These are phyloP conservation scores for Ensete ventricosum DNA, from an alignment of 176 grass and related monocot species.

Conservation along the genomic window DNA sequence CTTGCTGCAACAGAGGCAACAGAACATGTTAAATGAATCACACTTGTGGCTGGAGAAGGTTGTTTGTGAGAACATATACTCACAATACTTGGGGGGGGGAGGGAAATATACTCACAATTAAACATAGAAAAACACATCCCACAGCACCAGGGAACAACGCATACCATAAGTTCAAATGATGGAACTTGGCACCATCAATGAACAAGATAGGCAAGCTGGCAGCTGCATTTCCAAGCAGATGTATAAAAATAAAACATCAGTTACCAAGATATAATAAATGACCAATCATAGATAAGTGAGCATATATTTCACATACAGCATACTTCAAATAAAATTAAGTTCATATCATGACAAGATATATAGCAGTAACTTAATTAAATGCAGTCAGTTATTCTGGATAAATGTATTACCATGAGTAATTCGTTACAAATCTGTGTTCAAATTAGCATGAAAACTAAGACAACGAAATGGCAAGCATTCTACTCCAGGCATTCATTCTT, in stretches of 20 bases:
- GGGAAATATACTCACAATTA: constrained; percentile 62
- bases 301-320: not conserved
- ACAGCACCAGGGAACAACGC: constrained; percentile 76
- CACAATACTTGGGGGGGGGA: not conserved
- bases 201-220: constrained; percentile 91
- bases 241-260: not conserved
- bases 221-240: constrained; percentile 36
- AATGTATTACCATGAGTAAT: not conserved
- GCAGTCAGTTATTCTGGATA: not conserved
- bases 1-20: constrained; percentile 61
- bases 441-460: not conserved
- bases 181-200: constrained; percentile 72
- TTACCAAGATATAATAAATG: not conserved
- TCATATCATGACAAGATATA: not conserved
- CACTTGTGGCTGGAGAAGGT: not conserved
- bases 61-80: not conserved
- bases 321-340: not conserved
- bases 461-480: not conserved
- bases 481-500: not conserved
- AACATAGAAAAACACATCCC: constrained; percentile 69
- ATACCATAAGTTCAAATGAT: constrained; percentile 75
- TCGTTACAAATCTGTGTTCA: no score
- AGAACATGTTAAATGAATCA: constrained; percentile 18
- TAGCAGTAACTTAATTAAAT: not conserved
- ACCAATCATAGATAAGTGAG: not conserved